A percentile compares a stretch with the other conserved stretches of the same genome.
Conservation (phyloP, 345 rosid species). For the Eucalyptus grandis region DNA sequence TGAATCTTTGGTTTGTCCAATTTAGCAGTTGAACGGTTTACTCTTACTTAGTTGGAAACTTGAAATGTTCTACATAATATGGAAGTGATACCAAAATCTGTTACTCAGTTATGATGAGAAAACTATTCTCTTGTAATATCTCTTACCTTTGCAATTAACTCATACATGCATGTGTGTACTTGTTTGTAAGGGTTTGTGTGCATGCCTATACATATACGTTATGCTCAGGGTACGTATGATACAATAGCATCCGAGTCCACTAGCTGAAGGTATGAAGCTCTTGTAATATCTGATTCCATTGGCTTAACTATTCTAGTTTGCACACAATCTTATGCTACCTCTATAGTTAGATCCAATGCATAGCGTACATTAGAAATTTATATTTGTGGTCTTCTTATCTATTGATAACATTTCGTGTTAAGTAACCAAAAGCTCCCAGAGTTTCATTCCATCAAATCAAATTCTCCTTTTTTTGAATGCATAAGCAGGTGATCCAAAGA, state of each 20-base stretch:
- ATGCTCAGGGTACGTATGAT: not conserved
- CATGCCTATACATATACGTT: not conserved
- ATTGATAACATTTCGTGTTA: not conserved
- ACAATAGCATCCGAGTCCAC: not conserved
- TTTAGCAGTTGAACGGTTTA: too few species aligned
- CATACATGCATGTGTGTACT: not conserved
- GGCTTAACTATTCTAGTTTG: not conserved
- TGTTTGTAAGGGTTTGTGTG: not conserved
- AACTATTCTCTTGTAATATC: too few species aligned
- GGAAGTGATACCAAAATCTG: too few species aligned
- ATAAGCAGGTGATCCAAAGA: slow-evolving; percentile 16
- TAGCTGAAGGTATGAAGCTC: not conserved
- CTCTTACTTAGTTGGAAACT: too few species aligned
- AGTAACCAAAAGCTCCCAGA: not conserved
- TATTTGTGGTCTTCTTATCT: not conserved
- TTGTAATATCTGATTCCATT: not conserved
- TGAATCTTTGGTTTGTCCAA: too few species aligned
- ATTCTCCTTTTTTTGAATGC: not conserved
- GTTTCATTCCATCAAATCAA: not conserved
- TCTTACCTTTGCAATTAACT: too few species aligned
- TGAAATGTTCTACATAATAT: too few species aligned
- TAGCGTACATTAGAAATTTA: not conserved
- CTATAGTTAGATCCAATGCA: not conserved
- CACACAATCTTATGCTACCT: not conserved
- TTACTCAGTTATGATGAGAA: too few species aligned